These are phyloP conservation scores for Cytospora leucostoma DNA, from an alignment of 2,329 filamentous ascomycete genomes.

Conservation along the genomic window DNA sequence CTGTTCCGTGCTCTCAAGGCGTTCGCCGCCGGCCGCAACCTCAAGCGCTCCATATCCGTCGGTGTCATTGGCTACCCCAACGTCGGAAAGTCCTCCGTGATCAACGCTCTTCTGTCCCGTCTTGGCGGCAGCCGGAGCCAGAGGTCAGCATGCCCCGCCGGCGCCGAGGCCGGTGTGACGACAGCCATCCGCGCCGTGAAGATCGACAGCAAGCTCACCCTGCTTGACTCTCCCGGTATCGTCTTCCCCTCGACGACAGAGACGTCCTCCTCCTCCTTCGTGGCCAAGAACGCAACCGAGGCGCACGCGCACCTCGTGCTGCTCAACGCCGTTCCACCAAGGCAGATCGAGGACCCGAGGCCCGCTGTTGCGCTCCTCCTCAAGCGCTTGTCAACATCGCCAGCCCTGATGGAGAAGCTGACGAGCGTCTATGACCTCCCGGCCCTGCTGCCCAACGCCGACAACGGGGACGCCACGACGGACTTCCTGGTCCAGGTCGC, in stretches of 20 bases:
- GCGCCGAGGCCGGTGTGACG: slow-evolving; percentile 89
- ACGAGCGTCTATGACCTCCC: slow-evolving; percentile 83
- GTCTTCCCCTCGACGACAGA: slow-evolving; percentile 75
- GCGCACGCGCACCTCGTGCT: slow-evolving; percentile 84
- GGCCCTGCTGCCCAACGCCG: slow-evolving; percentile 67
- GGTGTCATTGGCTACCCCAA: slow-evolving; percentile 96
- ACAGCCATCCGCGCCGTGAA: slow-evolving; percentile 88
- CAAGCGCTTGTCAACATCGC: slow-evolving; percentile 71
- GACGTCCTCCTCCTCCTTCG: slow-evolving; percentile 41
- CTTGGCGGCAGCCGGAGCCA: slow-evolving; percentile 63
- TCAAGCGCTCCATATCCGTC: slow-evolving; percentile 88
- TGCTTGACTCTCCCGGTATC: slow-evolving; percentile 92
- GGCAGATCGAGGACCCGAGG: slow-evolving; percentile 90
- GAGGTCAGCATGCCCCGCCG: slow-evolving; percentile 75
- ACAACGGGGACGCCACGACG: slow-evolving; percentile 74
- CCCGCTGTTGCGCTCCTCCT: slow-evolving; percentile 86
- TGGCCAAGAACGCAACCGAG: slow-evolving; percentile 64
- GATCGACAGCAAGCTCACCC: slow-evolving; percentile 89
- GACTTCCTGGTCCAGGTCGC: slow-evolving; percentile 96
- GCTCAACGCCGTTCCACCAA: slow-evolving; percentile 88
- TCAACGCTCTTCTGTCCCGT: slow-evolving; percentile 84
- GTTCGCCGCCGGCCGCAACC: slow-evolving; percentile 77
- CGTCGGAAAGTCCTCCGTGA: slow-evolving; percentile 94
- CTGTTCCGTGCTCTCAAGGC: slow-evolving; percentile 89
- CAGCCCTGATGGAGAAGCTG: slow-evolving; percentile 75